Evolutionary conservation across 2,329 filamentous ascomycete species (phyloP).

Genomic region (Macroventuria anomochaeta): DNA sequence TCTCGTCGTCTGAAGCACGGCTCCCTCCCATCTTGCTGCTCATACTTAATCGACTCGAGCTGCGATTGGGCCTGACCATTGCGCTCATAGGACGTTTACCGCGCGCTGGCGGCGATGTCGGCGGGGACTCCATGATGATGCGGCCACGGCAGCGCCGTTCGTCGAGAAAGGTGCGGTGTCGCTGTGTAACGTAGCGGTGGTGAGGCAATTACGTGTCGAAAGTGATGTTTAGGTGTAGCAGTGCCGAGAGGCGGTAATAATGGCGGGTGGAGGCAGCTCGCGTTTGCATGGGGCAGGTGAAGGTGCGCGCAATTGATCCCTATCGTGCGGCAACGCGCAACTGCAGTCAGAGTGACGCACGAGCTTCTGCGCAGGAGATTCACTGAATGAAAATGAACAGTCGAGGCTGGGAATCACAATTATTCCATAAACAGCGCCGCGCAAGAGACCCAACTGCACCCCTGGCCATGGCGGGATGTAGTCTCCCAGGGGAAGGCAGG

Average conservation of each 20-base stretch:
- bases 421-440: constrained; percentile 10
- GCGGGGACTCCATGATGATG: constrained; percentile 47
- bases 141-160: constrained; percentile 35
- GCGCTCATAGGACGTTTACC: constrained; percentile 77
- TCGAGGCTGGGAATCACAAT: constrained; percentile 5
- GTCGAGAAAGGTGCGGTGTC: constrained; percentile 18
- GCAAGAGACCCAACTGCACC: constrained; percentile 9
- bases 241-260: constrained; percentile 2
- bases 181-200: constrained; percentile 19
- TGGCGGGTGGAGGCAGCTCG: neutral
- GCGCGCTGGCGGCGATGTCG: constrained; percentile 46
- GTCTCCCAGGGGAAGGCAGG: constrained; percentile 17
- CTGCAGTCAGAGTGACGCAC: constrained; percentile 6
- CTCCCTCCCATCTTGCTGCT: constrained; percentile 78
- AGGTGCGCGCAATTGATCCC: constrained; percentile 6
- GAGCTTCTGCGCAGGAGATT: constrained; percentile 1
- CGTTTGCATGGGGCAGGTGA: constrained; percentile 10
- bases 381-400: constrained; percentile 1
- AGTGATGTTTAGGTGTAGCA: neutral
- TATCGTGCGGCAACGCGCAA: constrained; percentile 6
- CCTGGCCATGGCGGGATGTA: constrained; percentile 14
- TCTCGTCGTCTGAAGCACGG: constrained; percentile 87
- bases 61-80: constrained; percentile 77
- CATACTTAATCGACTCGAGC: constrained; percentile 85
- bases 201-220: constrained; percentile 10